Percentiles rank a stretch among this genome's conserved stretches.
Evolutionary conservation across 805 yeast species (phyloP).

Genomic region (Lipomyces lipofer): DNA sequence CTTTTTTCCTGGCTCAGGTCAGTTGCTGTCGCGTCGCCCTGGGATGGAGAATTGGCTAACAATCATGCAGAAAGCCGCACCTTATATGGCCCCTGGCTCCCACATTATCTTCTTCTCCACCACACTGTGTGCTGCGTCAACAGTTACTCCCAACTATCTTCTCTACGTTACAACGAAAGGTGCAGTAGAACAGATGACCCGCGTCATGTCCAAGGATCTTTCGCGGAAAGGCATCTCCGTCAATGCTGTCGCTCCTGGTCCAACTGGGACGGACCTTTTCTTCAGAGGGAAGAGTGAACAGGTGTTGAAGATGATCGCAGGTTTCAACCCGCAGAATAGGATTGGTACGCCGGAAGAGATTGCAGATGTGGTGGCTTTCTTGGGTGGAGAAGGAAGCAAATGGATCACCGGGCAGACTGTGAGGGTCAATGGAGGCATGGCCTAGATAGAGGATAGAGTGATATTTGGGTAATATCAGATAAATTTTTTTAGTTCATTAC

Average conservation of each 20-base stretch:
- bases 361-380: conserved; percentile 48
- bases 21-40: background rate
- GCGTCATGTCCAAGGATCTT: conserved; percentile 50
- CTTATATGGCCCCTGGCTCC: background rate
- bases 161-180: conserved; percentile 60
- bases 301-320: conserved; percentile 40
- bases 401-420: conserved; percentile 55
- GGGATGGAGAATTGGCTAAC: background rate
- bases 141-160: conserved; percentile 48
- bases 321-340: conserved; percentile 42
- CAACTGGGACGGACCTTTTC: conserved; percentile 9
- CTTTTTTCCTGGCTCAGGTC: conserved; percentile 6
- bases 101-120: background rate
- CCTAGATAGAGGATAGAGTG: background rate
- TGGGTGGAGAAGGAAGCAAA: conserved; percentile 52
- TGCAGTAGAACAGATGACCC: conserved; percentile 55
- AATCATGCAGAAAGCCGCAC: background rate
- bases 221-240: conserved; percentile 47
- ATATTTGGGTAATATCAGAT: too few relatives aligned
- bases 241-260: conserved; percentile 52
- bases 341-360: conserved; percentile 53
- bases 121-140: background rate
- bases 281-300: conserved; percentile 29
- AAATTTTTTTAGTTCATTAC: too few relatives aligned
- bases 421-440: conserved; percentile 55